Evolutionary conservation across 176 grass and related monocot genomes (phyloP).

Genomic region (Carex kokanica): DNA sequence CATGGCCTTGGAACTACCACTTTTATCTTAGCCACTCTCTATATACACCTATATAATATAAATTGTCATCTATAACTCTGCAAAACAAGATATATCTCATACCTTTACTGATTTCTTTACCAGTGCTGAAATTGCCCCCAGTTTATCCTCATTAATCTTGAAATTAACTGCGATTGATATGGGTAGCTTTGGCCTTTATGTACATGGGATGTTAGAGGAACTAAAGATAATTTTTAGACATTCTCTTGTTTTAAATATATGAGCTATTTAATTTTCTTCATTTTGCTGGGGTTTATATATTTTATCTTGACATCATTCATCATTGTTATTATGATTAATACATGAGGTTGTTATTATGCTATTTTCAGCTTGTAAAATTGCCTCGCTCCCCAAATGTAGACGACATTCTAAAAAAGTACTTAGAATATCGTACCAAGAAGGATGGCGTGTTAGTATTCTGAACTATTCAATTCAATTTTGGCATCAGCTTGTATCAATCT

Average conservation of each 20-base stretch:
- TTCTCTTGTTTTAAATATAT: neutral
- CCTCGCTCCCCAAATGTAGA: slow-evolving; percentile 88
- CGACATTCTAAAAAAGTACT: slow-evolving; percentile 84
- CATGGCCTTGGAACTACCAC: too few relatives aligned
- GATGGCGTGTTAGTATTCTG: slow-evolving; percentile 75
- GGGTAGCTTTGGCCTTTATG: neutral
- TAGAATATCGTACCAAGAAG: slow-evolving; percentile 79
- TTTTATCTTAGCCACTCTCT: too few relatives aligned
- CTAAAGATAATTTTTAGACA: neutral
- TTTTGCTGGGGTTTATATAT: neutral
- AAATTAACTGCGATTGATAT: neutral
- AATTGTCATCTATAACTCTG: neutral
- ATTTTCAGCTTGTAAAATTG: slow-evolving; percentile 82
- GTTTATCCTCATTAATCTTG: neutral
- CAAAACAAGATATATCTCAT: neutral
- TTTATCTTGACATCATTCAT: slow-evolving; percentile 13
- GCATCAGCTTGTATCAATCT: neutral
- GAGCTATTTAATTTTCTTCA: neutral
- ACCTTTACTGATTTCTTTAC: neutral
- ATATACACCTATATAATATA: neutral
- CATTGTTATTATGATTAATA: slow-evolving; percentile 16
- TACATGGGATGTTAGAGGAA: slow-evolving; percentile 13
- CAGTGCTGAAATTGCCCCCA: neutral
- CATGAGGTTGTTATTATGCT: slow-evolving; percentile 30
- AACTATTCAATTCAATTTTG: slow-evolving; percentile 9